Evolutionary conservation across 2,329 filamentous ascomycete species (phyloP).

Genomic region (Botrytis sinoallii): DNA sequence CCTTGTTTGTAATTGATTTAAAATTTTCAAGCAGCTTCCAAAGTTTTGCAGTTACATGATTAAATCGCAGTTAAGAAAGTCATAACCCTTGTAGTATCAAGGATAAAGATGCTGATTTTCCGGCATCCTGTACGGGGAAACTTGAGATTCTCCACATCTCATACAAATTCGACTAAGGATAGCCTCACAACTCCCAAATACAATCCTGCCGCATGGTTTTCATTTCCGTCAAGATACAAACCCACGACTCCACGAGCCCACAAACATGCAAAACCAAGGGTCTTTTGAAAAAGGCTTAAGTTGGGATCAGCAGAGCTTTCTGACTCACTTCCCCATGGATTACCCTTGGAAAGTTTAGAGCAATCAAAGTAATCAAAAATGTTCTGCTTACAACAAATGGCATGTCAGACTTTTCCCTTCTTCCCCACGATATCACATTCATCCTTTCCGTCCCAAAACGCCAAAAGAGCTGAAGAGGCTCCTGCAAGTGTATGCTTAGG

Average conservation of each 20-base stretch:
- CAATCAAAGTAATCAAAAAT: neutral
- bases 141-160: conserved; percentile 14
- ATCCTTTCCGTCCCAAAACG: neutral
- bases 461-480: neutral
- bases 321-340: neutral
- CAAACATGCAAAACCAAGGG: neutral
- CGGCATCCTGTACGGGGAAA: conserved; percentile 13
- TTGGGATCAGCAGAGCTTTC: conserved; percentile 14
- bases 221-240: neutral
- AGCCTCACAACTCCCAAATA: neutral
- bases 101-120: conserved; percentile 12
- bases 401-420: conserved; percentile 5
- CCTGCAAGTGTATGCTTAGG: conserved; percentile 18
- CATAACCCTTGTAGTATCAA: conserved; percentile 9
- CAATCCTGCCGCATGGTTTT: neutral
- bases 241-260: neutral
- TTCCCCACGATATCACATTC: conserved; percentile 16
- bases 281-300: conserved; percentile 1
- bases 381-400: conserved; percentile 12
- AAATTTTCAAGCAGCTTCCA: neutral
- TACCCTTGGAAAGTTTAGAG: neutral
- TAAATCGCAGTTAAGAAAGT: neutral
- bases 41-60: neutral
- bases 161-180: neutral
- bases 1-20: neutral